phyloP scores from a whole-genome alignment of 139 green algal species.

The Gonium pectorale region DNA sequence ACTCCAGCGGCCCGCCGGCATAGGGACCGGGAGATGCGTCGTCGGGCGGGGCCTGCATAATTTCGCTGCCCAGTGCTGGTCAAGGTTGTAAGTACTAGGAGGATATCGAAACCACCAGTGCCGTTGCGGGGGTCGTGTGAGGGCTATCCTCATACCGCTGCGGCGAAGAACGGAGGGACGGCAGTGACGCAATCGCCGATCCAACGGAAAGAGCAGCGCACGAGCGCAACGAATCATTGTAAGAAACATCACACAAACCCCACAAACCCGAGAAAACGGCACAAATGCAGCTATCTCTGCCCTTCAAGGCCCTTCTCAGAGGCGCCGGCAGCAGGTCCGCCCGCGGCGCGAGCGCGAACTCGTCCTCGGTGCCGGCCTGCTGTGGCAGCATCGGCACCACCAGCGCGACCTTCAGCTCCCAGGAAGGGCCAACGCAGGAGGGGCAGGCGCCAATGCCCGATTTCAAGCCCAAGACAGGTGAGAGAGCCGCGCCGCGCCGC shows the following conservation, averaged over 20 bases:
- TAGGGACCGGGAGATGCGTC: constrained; percentile 27
- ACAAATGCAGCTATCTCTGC: constrained; percentile 3
- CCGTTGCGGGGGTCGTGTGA: too few relatives aligned
- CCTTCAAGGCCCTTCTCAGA: background rate
- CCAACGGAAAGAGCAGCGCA: too few relatives aligned
- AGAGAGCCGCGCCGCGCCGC: too few relatives aligned
- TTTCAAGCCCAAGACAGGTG: background rate
- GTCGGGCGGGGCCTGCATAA: background rate
- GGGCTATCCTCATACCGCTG: too few relatives aligned
- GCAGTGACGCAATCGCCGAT: too few relatives aligned
- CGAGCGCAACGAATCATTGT: too few relatives aligned
- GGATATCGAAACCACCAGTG: too few relatives aligned
- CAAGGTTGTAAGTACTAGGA: too few relatives aligned
- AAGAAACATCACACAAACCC: background rate
- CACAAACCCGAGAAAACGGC: background rate
- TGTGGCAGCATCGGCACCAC: background rate
- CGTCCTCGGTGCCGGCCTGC: too few relatives aligned
- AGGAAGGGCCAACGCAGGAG: constrained; percentile 5
- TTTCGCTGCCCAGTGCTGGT: too few relatives aligned
- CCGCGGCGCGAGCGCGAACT: too few relatives aligned
- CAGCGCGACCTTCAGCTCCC: background rate
- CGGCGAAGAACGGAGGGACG: too few relatives aligned
- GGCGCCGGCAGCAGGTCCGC: background rate
- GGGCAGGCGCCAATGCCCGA: constrained; percentile 19
- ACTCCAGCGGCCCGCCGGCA: background rate